A percentile compares a stretch with the other conserved stretches of the same genome.
phyloP scores from a whole-genome alignment of 2,329 filamentous ascomycete genomes.

The Arthrobotrys conoides region DNA sequence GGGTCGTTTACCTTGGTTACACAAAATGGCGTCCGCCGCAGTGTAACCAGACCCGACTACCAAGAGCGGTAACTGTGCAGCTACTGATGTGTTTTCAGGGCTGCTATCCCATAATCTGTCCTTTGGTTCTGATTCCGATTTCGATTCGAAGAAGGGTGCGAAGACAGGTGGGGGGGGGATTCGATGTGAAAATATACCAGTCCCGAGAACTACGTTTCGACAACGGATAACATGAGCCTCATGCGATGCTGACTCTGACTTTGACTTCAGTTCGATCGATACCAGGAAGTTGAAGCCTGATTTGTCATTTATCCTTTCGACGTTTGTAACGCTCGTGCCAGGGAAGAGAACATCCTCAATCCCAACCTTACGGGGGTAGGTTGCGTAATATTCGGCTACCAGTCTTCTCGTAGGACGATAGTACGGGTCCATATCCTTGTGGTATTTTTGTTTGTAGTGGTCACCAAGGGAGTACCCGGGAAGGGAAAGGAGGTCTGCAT shows the following conservation, averaged over 20 bases:
- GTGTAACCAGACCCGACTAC: constrained; percentile 76
- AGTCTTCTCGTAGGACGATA: constrained; percentile 72
- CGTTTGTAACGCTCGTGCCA: constrained; percentile 52
- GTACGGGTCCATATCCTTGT: constrained; percentile 70
- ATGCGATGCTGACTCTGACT: constrained; percentile 31
- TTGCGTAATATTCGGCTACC: constrained; percentile 72
- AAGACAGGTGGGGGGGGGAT: constrained; percentile 71
- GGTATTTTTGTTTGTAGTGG: constrained; percentile 69
- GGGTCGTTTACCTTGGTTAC: constrained; percentile 69
- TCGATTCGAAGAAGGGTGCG: constrained; percentile 67
- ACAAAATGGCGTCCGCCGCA: constrained; percentile 75
- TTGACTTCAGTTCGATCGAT: constrained; percentile 68
- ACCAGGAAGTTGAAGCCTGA: constrained; percentile 53
- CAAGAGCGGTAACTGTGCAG: constrained; percentile 68
- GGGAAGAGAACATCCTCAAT: constrained; percentile 68
- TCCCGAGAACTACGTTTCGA: constrained; percentile 73
- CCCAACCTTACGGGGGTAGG: constrained; percentile 72
- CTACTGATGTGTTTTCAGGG: constrained; percentile 45
- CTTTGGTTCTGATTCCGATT: not conserved
- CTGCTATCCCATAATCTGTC: constrained; percentile 52
- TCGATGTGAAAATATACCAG: constrained; percentile 73
- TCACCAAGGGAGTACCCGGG: constrained; percentile 74
- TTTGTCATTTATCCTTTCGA: constrained; percentile 48
- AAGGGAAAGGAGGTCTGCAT: constrained; percentile 75
- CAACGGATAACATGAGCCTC: constrained; percentile 71